Conservation (phyloP, 2,329 filamentous ascomycete genomes). For the Colletotrichum gigasporum region DNA sequence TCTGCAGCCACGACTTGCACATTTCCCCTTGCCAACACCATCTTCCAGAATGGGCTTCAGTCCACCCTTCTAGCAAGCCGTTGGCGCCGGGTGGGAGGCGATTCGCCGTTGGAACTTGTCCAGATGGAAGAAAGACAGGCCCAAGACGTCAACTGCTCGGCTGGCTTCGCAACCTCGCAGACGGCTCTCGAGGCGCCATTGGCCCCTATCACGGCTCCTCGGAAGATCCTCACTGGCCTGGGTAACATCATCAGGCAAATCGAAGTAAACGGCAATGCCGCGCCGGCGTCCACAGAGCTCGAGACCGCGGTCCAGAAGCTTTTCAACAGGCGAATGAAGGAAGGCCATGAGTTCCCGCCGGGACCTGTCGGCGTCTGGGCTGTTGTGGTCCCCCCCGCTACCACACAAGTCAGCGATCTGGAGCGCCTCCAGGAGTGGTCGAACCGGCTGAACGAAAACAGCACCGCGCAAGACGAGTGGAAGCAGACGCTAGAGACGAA, state of each 20-base stretch:
- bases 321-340: constrained; percentile 55
- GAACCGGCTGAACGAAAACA: not conserved
- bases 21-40: constrained; percentile 79
- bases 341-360: constrained; percentile 39
- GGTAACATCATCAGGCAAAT: constrained; percentile 82
- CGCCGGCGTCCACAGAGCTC: constrained; percentile 76
- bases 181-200: constrained; percentile 53
- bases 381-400: constrained; percentile 64
- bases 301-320: constrained; percentile 71
- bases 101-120: constrained; percentile 40
- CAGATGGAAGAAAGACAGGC: constrained; percentile 46
- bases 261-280: constrained; percentile 53
- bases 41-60: constrained; percentile 75
- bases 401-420: constrained; percentile 29
- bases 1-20: constrained; percentile 46
- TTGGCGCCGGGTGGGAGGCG: constrained; percentile 42
- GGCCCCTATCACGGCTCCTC: constrained; percentile 69
- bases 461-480: constrained; percentile 21
- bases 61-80: constrained; percentile 64
- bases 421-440: not conserved
- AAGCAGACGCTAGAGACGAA: constrained; percentile 22
- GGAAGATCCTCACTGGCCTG: constrained; percentile 71
- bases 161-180: constrained; percentile 33
- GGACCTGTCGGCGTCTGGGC: constrained; percentile 76
- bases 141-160: constrained; percentile 45